Base-by-base conservation (phyloP, 2,329 filamentous ascomycete genomes). In the Cryphonectria japonica region DNA sequence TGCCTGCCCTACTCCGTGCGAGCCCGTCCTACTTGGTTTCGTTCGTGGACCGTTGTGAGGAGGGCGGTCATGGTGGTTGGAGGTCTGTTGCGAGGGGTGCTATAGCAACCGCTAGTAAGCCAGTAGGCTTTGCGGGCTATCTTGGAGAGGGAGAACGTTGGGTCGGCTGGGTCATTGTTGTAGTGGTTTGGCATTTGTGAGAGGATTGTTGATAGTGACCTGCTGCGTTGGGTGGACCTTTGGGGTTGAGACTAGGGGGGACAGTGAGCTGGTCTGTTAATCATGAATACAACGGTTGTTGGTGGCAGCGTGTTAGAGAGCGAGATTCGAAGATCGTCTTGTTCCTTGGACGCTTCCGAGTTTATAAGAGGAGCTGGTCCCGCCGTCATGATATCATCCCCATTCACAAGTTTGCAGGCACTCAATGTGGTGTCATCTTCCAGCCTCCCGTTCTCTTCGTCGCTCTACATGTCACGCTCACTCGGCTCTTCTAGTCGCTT, bases 1-100 rank as follows among this genome's bases (percentile, higher is more conserved):
- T 61, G 54, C 32, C 34, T 11, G 1, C 29, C 26, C 91, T 69
- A 73, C 26, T 59, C 71, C 43, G 57, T 16, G 37, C 26, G 50
- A 26, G 66, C 71, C 52, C 57, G 64, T n/a, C 50, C 32, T 22
- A 67, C 32, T 46, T 64, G 57, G 29, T 65, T 64, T 41, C 71
- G 69, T 39, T 73, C 69, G 16, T 26, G 41, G 50, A 59, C n/a
- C 67, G 62, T 67, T 16, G 29, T 52, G 39, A 43, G 39, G 41
- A 73, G 57, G 52, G 61, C 34, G 19, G 66, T n/a, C 62, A 59
- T 61, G 22, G 69, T 70, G 59, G 37, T 54, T 7, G 71, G 71
- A 32, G 69, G 26, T 22, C 66, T 32, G n/a, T 41, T 7, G 43
- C 19, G 43, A 50, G 43, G 32, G 14, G 66, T 69, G 7, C 71